Percentiles rank a stretch among this genome's conserved stretches.
Evolutionary conservation across 257 asterid species (phyloP).

Genomic region (Dorcoceras hygrometricum): DNA sequence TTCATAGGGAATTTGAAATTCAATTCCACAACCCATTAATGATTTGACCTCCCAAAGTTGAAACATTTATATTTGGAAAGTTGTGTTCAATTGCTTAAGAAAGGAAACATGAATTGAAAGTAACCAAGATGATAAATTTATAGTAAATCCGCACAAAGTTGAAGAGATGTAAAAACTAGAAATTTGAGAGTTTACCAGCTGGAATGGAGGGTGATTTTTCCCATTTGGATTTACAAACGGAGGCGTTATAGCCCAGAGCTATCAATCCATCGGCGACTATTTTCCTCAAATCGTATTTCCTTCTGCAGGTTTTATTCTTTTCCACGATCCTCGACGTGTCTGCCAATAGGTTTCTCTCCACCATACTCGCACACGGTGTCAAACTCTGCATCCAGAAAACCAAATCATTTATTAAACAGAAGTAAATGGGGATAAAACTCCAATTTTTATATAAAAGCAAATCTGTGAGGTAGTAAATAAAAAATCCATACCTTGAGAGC

Average conservation of each 20-base stretch:
- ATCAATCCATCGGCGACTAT: slow-evolving; percentile 60
- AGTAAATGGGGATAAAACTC: not conserved
- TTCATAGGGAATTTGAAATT: not conserved
- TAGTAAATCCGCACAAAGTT: not conserved
- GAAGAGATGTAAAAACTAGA: not conserved
- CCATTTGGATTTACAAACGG: slow-evolving; percentile 89
- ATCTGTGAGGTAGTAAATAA: not conserved
- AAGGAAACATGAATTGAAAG: not conserved
- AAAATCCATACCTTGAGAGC: slow-evolving; percentile 58
- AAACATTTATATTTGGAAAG: not conserved
- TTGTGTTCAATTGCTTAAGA: not conserved
- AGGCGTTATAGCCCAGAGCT: slow-evolving; percentile 64
- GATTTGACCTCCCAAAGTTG: not conserved
- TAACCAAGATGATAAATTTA: not conserved
- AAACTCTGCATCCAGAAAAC: slow-evolving; percentile 49
- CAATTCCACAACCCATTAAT: not conserved
- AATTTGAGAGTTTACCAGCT: slow-evolving; percentile 52
- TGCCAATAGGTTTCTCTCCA: slow-evolving; percentile 79
- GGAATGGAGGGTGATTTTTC: slow-evolving; percentile 72
- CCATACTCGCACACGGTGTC: slow-evolving; percentile 58
- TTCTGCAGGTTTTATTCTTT: slow-evolving; percentile 54
- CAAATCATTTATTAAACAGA: slow-evolving; percentile 18
- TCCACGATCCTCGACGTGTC: slow-evolving; percentile 76
- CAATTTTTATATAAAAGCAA: not conserved
- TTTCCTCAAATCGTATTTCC: slow-evolving; percentile 65